Evolutionary conservation across 495 filamentous ascomycete species (phyloP), one percentile per base, ranked within the genome.

Genomic region (Diplogelasinospora grovesii): DNA sequence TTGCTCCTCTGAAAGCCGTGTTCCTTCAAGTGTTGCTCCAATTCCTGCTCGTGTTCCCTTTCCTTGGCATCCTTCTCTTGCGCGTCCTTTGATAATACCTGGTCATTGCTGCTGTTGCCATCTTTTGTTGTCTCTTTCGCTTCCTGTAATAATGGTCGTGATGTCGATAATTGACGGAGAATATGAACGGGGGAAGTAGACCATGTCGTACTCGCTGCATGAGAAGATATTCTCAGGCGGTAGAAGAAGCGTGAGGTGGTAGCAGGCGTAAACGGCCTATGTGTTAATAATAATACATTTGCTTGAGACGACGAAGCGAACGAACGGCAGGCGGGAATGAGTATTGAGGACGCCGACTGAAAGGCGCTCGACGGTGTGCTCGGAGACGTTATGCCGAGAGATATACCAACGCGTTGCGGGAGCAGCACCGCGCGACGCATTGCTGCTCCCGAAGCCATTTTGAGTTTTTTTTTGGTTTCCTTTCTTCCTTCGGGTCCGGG

Each of bases 1-100:
- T 90, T 89, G 56, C 60, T 64, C 31, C 46, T 37, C 27, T 59
- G 46, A 25, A 65, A 65, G 4, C 51, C 58, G 35, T 61, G 53
- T 7, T 48, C 43, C 23, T 56, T 43, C n/a, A 56, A 44, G n/a
- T 56, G 41, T 26, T 53, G 22, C 6, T 59, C 53, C 6, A 43
- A 33, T 41, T 45, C 42, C 26, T 49, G 24, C 27, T 56, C 27
- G 14, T 45, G 34, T 31, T 53, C 37, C 20, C 36, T 20, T 19
- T 8, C 23, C 9, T 46, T 48, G 31, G 19, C 33, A 6, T 44
- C 45, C 36, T 43, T 45, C 4, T 37, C 15, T 15, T 41, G 34
- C 14, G 43, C 25, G 39, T 57, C 36, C 15, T 48, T 36, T 11
- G 25, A 13, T 4, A 22, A n/a, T n/a, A n/a, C n/a, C 25, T 44